A percentile compares a stretch with the other conserved stretches of the same genome.
Conservation (phyloP, 1,139 yeast species). For the Lizanozyma gosingica region DNA sequence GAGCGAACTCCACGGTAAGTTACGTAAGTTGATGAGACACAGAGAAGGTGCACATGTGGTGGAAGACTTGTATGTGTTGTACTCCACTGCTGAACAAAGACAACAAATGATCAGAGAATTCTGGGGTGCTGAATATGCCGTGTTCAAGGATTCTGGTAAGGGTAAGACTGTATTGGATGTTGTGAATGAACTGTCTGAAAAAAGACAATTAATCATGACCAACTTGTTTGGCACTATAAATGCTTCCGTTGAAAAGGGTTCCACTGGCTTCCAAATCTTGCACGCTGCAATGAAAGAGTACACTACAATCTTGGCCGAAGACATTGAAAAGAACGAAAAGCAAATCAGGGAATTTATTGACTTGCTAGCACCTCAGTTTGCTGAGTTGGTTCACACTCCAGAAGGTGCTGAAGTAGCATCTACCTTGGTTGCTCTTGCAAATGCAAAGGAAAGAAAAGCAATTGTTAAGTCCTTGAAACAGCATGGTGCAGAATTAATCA, state of each 20-base stretch:
- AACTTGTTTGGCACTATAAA: slow-evolving; percentile 78
- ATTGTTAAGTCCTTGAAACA: slow-evolving; percentile 65
- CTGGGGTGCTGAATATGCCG: slow-evolving; percentile 95
- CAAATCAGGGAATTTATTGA: slow-evolving; percentile 81
- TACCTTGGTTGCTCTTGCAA: slow-evolving; percentile 68
- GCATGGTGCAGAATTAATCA: slow-evolving; percentile 65
- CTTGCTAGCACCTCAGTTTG: slow-evolving; percentile 76
- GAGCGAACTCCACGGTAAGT: slow-evolving; percentile 81
- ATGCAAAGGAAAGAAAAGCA: slow-evolving; percentile 85
- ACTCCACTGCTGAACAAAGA: slow-evolving; percentile 77
- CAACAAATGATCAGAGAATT: slow-evolving; percentile 90
- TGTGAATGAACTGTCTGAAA: slow-evolving; percentile 66
- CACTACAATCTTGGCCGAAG: slow-evolving; percentile 53
- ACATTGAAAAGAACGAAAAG: slow-evolving; percentile 35
- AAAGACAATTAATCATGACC: slow-evolving; percentile 64
- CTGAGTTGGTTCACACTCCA: slow-evolving; percentile 90
- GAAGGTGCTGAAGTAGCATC: slow-evolving; percentile 93
- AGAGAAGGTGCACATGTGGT: slow-evolving; percentile 98
- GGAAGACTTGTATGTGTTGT: slow-evolving; percentile 84
- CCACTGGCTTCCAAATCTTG: slow-evolving; percentile 90
- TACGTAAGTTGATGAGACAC: slow-evolving; percentile 90
- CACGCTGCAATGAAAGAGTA: slow-evolving; percentile 96
- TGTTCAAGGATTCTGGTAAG: slow-evolving; percentile 70
- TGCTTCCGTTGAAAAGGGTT: slow-evolving; percentile 90
- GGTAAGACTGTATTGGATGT: slow-evolving; percentile 59